Base-by-base conservation (phyloP, 2,329 filamentous ascomycete genomes). In the Talaromyces sp. region DNA sequence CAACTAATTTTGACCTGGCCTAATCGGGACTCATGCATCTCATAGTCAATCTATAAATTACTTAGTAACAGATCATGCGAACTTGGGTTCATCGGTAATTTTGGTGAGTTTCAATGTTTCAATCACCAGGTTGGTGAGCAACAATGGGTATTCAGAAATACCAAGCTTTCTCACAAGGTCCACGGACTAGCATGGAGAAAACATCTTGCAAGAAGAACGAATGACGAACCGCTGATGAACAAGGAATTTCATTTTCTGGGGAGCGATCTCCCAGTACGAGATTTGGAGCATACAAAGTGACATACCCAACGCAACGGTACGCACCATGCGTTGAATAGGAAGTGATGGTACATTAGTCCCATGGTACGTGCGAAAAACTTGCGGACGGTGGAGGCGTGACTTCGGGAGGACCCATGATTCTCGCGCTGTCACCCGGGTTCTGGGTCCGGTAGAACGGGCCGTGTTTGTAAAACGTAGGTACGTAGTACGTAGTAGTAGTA, bases 371-470 rank as follows among this genome's bases (percentile, higher is more conserved):
- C 24, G 26, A 24, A 52, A 52, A 27, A 52, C 21, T 29, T 52
- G 48, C 14, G 14, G 14, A 43, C 21, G 52, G 32, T 50, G 14
- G n/a, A 54, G 51, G 48, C 50, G 48, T 3, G 32, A 35, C 32
- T 14, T 12, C 32, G 32, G 56, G 26, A 48, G 35, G 46, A 57
- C 12, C 48, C 59, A 54, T 57, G 50, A 21, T 32, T 54, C 12
- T 38, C 29, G 19, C 41, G 21, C 57, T 54, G 58, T 26, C 48
- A 29, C 41, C n/a, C 11, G 52, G 41, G 43, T 26, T 43, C 50
- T 61, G 48, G 54, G n/a, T 46, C 58, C 52, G 58, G 50, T 51
- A 56, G 31, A 31, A 56, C 54, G 58, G 58, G 41, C 58, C 58
- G 58, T 24, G 58, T 31, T 17, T 54, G 35, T 27, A 32, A 54